Base-by-base conservation (phyloP, 495 filamentous ascomycete species). In the Neurospora sp. region DNA sequence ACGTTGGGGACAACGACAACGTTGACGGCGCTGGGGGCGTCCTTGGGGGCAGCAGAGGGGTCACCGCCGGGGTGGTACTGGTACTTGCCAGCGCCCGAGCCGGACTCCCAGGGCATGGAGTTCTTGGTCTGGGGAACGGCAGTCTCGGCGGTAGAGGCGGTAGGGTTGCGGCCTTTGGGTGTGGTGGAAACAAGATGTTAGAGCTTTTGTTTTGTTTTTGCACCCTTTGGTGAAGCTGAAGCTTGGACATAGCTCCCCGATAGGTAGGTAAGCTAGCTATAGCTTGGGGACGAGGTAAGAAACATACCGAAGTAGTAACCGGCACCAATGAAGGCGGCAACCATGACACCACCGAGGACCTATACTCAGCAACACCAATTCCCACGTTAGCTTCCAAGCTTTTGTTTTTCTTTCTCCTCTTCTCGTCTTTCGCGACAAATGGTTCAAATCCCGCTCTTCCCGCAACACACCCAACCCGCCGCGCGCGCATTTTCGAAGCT, bases 11-110 rank as follows among this genome's bases (percentile, higher is more conserved):
- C 85, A 82, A 98, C 90, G 76, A 98, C 94, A 72, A 90, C 92
- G 87, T 99, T 94, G 83, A 99, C 85, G 74, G 96, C 96, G 80
- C 92, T 96, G 73, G 96, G 96, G 71, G 96, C 96, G 80, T 97
- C 93, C 82, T 92, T 93, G 77, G 91, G 90, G 71, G 89, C 85
- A 76, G 90, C 89, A 77, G 80, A 91, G 80, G 87, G 81, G 82
- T 98, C 91, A 76, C 94, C 96, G 75, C 93, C 91, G 73, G 96
- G 95, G 85, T 97, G 91, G 85, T 98, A 98, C 84, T 82, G 89
- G 85, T 97, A 98, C 85, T 95, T 96, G 88, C 87, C 88, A 31
- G 86, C 80, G 69, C 81, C 77, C 70, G 87, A 84, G 70, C 87
- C 86, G 70, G 86, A 86, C 81, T 99, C 88, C 96, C 96, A 99